phyloP scores from a whole-genome alignment of 345 rosid species.

The Hevea brasiliensis region DNA sequence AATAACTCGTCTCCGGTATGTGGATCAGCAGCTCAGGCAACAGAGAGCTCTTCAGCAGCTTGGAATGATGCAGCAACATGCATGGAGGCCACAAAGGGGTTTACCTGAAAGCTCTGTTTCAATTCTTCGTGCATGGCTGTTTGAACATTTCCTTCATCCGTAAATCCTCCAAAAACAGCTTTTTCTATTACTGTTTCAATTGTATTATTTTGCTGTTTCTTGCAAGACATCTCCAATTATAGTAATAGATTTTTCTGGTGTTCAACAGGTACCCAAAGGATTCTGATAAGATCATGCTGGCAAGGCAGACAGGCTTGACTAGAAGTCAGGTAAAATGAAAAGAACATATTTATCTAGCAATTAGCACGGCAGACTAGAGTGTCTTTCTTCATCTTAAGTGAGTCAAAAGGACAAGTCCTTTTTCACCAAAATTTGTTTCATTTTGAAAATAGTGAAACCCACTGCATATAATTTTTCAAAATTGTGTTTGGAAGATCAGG shows the following conservation, averaged over 20 bases:
- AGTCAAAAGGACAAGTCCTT: not conserved
- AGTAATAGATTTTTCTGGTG: conserved; percentile 5
- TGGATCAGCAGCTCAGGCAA: conserved; percentile 87
- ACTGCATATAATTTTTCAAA: not conserved
- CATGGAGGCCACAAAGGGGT: conserved; percentile 99
- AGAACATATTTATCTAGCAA: not conserved
- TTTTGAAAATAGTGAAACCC: not conserved
- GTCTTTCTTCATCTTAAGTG: not conserved
- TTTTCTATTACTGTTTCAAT: not conserved
- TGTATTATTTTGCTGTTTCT: not conserved
- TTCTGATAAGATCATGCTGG: conserved; percentile 83
- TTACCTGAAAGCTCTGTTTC: conserved; percentile 95
- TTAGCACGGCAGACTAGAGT: not conserved
- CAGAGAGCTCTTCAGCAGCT: conserved; percentile 89
- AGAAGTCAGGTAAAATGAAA: conserved; percentile 71
- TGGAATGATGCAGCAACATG: conserved; percentile 82
- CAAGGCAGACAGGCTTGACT: conserved; percentile 87
- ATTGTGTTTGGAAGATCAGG: conserved; percentile 1
- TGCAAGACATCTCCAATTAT: not conserved
- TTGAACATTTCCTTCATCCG: conserved; percentile 99
- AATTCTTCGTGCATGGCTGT: conserved; percentile 93
- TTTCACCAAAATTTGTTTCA: not conserved
- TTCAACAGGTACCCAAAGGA: conserved; percentile 82
- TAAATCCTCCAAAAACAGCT: conserved; percentile 34
- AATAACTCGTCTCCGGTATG: conserved; percentile 74